Percentiles rank a stretch among this genome's conserved stretches.
phyloP scores from a whole-genome alignment of 2,329 filamentous ascomycete species.

The Dryadomyces quercivorus region DNA sequence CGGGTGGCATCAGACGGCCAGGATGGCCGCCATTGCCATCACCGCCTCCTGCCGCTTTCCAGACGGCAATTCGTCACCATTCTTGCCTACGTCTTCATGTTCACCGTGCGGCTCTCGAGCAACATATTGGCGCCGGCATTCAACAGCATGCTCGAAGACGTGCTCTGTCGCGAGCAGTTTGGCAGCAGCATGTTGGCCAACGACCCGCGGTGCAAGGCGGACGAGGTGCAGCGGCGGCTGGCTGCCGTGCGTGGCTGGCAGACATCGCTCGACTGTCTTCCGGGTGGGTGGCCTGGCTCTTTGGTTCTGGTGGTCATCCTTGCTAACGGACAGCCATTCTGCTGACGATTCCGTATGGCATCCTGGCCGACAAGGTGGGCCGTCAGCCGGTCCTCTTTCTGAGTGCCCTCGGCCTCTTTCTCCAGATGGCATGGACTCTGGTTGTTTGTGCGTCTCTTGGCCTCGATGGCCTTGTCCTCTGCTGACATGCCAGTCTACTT shows the following conservation, averaged over 20 bases:
- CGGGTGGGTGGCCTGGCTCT: slow-evolving; percentile 11
- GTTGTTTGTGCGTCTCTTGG: slow-evolving; percentile 13
- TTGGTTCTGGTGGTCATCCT: not conserved
- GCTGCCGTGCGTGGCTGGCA: slow-evolving; percentile 38
- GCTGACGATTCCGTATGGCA: slow-evolving; percentile 31
- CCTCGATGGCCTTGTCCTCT: not conserved
- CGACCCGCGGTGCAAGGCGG: slow-evolving; percentile 32
- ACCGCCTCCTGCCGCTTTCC: slow-evolving; percentile 1
- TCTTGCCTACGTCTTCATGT: slow-evolving; percentile 20
- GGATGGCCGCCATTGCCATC: slow-evolving; percentile 2
- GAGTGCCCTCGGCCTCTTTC: slow-evolving; percentile 12
- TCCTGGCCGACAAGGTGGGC: slow-evolving; percentile 34
- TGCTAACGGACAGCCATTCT: not conserved
- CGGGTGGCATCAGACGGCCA: not conserved
- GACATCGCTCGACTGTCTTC: slow-evolving; percentile 31
- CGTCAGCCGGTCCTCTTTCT: slow-evolving; percentile 28
- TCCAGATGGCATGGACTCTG: slow-evolving; percentile 13
- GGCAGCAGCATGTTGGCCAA: slow-evolving; percentile 25
- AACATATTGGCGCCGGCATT: slow-evolving; percentile 24
- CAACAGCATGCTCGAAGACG: slow-evolving; percentile 38
- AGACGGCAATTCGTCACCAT: slow-evolving; percentile 16
- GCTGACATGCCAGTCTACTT: not conserved
- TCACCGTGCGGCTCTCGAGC: slow-evolving; percentile 29
- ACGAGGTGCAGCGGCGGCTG: slow-evolving; percentile 35
- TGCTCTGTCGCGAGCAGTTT: slow-evolving; percentile 31